phyloP scores from a whole-genome alignment of 352 stramenopile species.

The Phytophthora fragariaefolia region DNA sequence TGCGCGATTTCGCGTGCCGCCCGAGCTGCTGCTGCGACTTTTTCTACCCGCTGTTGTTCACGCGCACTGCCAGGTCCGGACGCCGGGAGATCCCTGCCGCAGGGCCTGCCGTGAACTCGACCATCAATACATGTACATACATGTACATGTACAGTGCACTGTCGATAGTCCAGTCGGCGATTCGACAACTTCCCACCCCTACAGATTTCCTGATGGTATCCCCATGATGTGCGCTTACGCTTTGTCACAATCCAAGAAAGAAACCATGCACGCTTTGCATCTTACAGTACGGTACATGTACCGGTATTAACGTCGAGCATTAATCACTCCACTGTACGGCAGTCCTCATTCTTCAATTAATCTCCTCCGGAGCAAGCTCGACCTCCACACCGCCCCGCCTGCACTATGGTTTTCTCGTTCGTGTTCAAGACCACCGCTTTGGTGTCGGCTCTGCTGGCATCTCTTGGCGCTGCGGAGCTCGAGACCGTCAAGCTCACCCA shows the following conservation, averaged over 20 bases:
- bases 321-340: no score
- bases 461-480: slow-evolving; percentile 41
- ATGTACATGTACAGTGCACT: no score
- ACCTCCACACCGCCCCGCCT: not conserved
- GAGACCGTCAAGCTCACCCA: slow-evolving; percentile 58
- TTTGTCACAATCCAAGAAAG: slow-evolving; percentile 10
- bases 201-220: slow-evolving; percentile 30
- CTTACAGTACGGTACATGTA: no score
- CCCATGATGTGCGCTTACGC: slow-evolving; percentile 27
- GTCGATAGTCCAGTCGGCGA: slow-evolving; percentile 20
- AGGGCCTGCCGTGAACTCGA: no score
- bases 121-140: not conserved
- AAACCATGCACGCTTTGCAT: not conserved
- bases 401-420: slow-evolving; percentile 22
- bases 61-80: not conserved
- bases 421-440: slow-evolving; percentile 31
- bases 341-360: slow-evolving; percentile 30
- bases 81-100: no score
- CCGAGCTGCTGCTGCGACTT: no score
- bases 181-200: slow-evolving; percentile 27
- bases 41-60: slow-evolving; percentile 22
- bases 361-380: slow-evolving; percentile 22
- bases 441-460: slow-evolving; percentile 25
- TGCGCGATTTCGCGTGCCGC: no score
- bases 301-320: no score